Evolutionary conservation across 1,139 yeast species (phyloP), one percentile per base, ranked within the genome.

Genomic region (Scheffersomyces titani): DNA sequence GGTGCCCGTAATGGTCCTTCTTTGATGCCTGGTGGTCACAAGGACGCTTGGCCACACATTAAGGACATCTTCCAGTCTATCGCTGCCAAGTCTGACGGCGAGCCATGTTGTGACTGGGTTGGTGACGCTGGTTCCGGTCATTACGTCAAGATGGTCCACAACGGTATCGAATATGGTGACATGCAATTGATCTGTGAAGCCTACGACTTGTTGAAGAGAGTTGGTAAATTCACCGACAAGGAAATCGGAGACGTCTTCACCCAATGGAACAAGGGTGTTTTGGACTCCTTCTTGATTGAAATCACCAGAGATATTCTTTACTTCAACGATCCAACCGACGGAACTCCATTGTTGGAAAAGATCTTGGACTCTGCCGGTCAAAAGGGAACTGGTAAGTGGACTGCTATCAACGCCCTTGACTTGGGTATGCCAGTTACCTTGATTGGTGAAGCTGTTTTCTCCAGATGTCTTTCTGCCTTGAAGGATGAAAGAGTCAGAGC

Each of bases 311-410:
- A 94, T 74, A 92, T 94, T 70, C 83, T 94, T 76, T 88, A 90
- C 77, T 92, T 77, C 85, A 83, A 89, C 72, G 92, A 89, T 73
- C 96, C 91, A 69, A 84, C 83, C 60, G 98, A 93, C 70, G 96
- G 97, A 66, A 86, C 86, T 67, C 97, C 98, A 70, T 82, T 94
- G 68, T 96, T 94, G 65, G 98, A 94, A 83, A 94, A 94, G 86
- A 93, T 94, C 74, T 82, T 92, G 78, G 99, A 94, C 78, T 77
- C 91, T 69, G 99, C 99, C 67, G 99, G 99, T 70, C 99, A 94
- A 84, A 94, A 94, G 86, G 99, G 99, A 86, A 94, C 99, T 67
- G 99, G 99, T 83, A 94, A 94, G 85, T 94, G 99, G 99, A 94
- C 98, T 67, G 98, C 98, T 64, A 90, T 93, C 77, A 92, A 92